Conservation (phyloP, 306 rosid genomes). For the Coriaria nepalensis region DNA sequence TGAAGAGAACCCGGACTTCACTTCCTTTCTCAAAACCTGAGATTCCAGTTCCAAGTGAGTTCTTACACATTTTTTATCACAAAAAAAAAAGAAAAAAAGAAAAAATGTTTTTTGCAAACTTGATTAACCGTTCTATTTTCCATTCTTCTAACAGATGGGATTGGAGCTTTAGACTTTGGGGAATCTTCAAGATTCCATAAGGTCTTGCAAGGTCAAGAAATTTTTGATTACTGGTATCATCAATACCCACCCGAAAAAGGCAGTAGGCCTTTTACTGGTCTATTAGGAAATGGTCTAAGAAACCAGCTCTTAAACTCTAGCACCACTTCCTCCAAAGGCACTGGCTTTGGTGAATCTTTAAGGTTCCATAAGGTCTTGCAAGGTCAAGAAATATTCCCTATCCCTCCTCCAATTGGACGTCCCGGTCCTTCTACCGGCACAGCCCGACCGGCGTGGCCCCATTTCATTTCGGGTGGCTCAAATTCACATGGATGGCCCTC, state of each 20-base stretch:
- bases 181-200: slow-evolving; percentile 85
- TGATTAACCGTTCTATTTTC: neutral
- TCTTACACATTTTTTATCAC: neutral
- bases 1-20: slow-evolving; percentile 78
- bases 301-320: slow-evolving; percentile 33
- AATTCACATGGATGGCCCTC: slow-evolving; percentile 31
- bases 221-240: slow-evolving; percentile 45
- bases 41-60: slow-evolving; percentile 63
- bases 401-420: slow-evolving; percentile 54
- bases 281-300: slow-evolving; percentile 43
- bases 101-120: too few relatives aligned
- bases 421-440: slow-evolving; percentile 28
- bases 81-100: too few relatives aligned
- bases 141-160: slow-evolving; percentile 46
- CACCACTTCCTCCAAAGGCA: slow-evolving; percentile 38
- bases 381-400: slow-evolving; percentile 98
- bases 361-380: slow-evolving; percentile 99
- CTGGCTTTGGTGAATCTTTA: slow-evolving; percentile 67
- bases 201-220: slow-evolving; percentile 99
- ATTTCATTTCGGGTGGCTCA: slow-evolving; percentile 22
- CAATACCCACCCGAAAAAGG: slow-evolving; percentile 44
- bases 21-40: slow-evolving; percentile 44
- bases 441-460: slow-evolving; percentile 33
- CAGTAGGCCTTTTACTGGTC: slow-evolving; percentile 45
- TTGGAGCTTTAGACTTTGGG: slow-evolving; percentile 86